Conservation (phyloP, 1,284 basidiomycete genomes). For the Moesziomyces globuligerus region DNA sequence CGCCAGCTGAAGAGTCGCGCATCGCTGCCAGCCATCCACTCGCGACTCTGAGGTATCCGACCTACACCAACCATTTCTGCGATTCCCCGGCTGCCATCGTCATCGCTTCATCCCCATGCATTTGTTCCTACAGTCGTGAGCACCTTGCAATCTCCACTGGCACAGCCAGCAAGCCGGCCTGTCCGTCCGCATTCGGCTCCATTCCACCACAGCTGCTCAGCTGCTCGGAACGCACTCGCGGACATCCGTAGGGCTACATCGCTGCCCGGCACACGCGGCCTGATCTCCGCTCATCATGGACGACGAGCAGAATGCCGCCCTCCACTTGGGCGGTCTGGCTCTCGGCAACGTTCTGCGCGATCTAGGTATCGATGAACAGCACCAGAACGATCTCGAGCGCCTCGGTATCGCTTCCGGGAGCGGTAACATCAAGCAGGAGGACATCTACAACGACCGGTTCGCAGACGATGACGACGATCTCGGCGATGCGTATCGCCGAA, state of each 20-base stretch:
- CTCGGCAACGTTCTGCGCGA: slow-evolving; percentile 65
- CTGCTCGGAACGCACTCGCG: background rate
- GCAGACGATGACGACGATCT: slow-evolving; percentile 61
- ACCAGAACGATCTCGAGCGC: slow-evolving; percentile 46
- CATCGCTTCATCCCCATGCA: background rate
- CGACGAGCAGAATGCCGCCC: slow-evolving; percentile 60
- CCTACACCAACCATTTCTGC: background rate
- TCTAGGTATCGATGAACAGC: slow-evolving; percentile 59
- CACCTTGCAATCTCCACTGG: slow-evolving; percentile 8
- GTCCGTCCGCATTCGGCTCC: background rate
- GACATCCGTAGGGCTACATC: background rate
- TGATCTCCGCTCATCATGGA: slow-evolving; percentile 46
- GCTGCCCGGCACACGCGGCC: background rate
- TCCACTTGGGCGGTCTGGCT: slow-evolving; percentile 63
- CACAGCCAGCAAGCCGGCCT: slow-evolving; percentile 20
- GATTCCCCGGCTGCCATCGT: background rate
- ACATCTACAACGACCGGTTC: slow-evolving; percentile 65
- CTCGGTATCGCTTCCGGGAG: slow-evolving; percentile 46
- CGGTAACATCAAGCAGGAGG: slow-evolving; percentile 54
- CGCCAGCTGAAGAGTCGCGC: background rate
- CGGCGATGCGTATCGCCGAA: slow-evolving; percentile 22
- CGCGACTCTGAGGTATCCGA: background rate
- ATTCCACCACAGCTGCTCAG: too few relatives aligned
- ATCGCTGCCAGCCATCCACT: background rate
- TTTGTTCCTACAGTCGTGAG: slow-evolving; percentile 4